Base-by-base conservation (phyloP, 2,329 filamentous ascomycete genomes). In the Zymoseptoria brevis region DNA sequence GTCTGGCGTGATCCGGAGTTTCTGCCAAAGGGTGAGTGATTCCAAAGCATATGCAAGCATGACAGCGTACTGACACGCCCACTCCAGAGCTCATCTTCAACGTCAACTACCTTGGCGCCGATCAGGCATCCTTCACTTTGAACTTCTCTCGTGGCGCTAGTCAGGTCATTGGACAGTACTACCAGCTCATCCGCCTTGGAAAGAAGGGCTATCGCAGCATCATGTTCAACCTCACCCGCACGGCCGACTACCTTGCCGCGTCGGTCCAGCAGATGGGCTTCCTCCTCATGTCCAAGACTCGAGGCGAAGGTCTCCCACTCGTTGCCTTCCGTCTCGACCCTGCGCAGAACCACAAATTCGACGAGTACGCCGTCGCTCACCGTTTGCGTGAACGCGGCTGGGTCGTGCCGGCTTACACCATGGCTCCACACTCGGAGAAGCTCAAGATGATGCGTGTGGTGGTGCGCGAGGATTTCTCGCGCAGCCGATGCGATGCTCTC, bases 131-230 rank as follows among this genome's bases (percentile, higher is more conserved):
- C 2, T 96, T 96, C 78, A 96, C 93, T 0, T 85, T 97, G 60
- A 97, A 97, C 81, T 97, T 97, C 80, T 95, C 89, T 72, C 96
- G 96, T 75, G 92, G 92, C 59, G 93, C 93, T 11, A 90, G 88
- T 53, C 92, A 96, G 72, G 89, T 96, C 70, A 96, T 97, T 62
- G 93, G 90, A 26, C 93, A 97, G 76, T 97, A 96, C 79, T 96
- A 97, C 79, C 92, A 96, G 77, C 83, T 97, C 71, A 96, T 96
- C 73, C 89, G 93, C 29, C 85, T 97, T 3, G 93, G 93, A 62
- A 96, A 95, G 82, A 86, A 87, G 64, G 93, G 93, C 54, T 97
- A 96, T 81, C 85, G 88, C 58, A 82, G 87, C 69, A 96, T 97
- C 79, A 96, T 96, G 93, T 82, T 85, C 69, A 97, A 97, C 78